Evolutionary conservation across 176 grass and related monocot species (phyloP).

Genomic region (Ampelocalamus luodianensis): DNA sequence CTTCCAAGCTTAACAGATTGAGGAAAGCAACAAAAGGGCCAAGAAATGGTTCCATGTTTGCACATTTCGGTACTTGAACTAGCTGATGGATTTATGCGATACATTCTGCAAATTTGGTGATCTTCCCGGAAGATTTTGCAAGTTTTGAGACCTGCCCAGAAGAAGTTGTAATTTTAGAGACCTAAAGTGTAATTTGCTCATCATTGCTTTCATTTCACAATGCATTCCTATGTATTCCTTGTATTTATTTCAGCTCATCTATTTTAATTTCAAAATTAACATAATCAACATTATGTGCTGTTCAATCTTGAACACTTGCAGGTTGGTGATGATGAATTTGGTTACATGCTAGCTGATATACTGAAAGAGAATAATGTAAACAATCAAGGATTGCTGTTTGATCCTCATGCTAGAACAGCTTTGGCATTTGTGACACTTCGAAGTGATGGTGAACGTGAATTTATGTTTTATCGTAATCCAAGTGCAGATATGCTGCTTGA

Average conservation of each 20-base stretch:
- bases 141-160: neutral
- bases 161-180: conserved; percentile 11
- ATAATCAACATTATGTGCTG: neutral
- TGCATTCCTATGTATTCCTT: conserved; percentile 22
- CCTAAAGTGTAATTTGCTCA: conserved; percentile 6
- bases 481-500: conserved; percentile 99
- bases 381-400: conserved; percentile 82
- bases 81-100: conserved; percentile 4
- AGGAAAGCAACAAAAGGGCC: neutral
- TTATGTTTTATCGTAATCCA: conserved; percentile 99
- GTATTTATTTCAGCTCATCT: neutral
- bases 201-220: neutral
- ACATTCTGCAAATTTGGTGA: conserved; percentile 6
- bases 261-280: neutral
- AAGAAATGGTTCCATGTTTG: neutral
- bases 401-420: conserved; percentile 89
- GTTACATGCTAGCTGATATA: conserved; percentile 89
- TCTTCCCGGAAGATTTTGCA: neutral
- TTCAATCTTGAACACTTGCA: conserved; percentile 39
- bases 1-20: neutral
- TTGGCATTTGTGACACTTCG: conserved; percentile 93
- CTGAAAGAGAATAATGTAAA: conserved; percentile 95
- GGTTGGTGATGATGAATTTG: conserved; percentile 99
- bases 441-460: conserved; percentile 92
- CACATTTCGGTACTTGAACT: neutral